Evolutionary conservation across 768 basidiomycete species (phyloP).

Genomic region (Lyophyllum semitale): DNA sequence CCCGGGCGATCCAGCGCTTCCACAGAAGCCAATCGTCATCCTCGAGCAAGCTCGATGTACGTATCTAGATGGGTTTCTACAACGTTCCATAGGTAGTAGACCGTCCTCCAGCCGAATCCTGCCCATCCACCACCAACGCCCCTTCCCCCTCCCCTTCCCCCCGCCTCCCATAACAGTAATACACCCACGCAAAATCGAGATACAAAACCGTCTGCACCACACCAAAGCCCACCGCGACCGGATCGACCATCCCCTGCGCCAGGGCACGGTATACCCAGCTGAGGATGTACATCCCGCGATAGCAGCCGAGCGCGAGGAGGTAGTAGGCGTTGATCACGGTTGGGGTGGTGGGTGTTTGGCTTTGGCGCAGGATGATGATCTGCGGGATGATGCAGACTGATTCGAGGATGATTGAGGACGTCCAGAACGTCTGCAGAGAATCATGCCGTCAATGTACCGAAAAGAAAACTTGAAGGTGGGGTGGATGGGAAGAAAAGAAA

Average conservation of each 20-base stretch:
- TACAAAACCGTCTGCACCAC: too few species aligned
- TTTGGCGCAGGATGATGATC: neutral
- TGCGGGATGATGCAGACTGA: neutral
- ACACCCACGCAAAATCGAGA: too few species aligned
- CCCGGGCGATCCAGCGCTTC: too few species aligned
- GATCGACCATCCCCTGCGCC: neutral
- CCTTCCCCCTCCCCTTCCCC: too few species aligned
- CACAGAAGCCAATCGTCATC: too few species aligned
- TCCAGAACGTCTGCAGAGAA: neutral
- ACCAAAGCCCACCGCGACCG: neutral
- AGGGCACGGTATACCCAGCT: neutral
- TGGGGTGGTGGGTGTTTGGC: neutral
- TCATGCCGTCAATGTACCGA: neutral
- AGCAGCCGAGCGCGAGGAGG: neutral
- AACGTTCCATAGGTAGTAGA: too few species aligned
- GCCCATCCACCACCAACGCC: too few species aligned
- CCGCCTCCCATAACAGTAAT: too few species aligned
- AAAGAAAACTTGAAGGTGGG: too few species aligned
- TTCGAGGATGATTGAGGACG: constrained; percentile 3
- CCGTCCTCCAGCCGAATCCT: too few species aligned
- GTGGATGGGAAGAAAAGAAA: neutral
- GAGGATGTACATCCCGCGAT: constrained; percentile 2
- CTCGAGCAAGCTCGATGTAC: too few species aligned
- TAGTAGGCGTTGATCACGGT: neutral
- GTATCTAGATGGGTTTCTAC: too few species aligned